These are phyloP conservation scores for Salicornia ramosissima DNA, from an alignment of 148 eudicot species.

Conservation along the genomic window DNA sequence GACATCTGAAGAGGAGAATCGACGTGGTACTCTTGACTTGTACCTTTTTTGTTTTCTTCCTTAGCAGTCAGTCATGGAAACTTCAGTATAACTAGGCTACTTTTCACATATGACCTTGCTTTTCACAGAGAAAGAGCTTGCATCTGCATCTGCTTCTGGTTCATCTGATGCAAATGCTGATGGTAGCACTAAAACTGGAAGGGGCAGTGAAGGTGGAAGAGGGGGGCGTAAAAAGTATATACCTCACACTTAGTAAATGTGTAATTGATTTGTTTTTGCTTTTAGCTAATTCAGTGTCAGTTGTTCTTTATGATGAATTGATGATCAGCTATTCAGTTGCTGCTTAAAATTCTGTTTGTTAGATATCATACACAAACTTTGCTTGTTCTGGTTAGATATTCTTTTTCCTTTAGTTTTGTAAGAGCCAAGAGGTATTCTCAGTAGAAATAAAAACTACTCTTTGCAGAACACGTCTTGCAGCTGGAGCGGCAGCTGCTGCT, in stretches of 20 bases:
- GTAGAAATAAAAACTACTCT: background rate
- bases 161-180: slow-evolving; percentile 46
- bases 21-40: slow-evolving; percentile 51
- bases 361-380: background rate
- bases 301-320: background rate
- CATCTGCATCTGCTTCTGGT: slow-evolving; percentile 49
- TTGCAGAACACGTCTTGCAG: slow-evolving; percentile 72
- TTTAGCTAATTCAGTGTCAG: background rate
- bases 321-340: background rate
- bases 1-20: slow-evolving; percentile 70
- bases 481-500: slow-evolving; percentile 35
- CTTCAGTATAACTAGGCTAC: too few species aligned
- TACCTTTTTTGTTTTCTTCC: slow-evolving; percentile 7
- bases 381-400: background rate
- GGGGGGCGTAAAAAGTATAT: slow-evolving; percentile 91
- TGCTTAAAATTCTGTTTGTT: too few species aligned
- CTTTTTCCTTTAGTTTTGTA: background rate
- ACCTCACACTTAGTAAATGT: slow-evolving; percentile 13
- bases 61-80: background rate
- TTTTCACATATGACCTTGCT: slow-evolving; percentile 7
- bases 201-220: slow-evolving; percentile 59
- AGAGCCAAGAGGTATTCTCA: background rate
- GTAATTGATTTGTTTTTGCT: background rate
- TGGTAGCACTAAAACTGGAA: slow-evolving; percentile 54
- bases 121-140: slow-evolving; percentile 62